Evolutionary conservation across 2,329 filamentous ascomycete species (phyloP), one percentile per base, ranked within the genome.

Genomic region (Colletotrichum plurivorum): DNA sequence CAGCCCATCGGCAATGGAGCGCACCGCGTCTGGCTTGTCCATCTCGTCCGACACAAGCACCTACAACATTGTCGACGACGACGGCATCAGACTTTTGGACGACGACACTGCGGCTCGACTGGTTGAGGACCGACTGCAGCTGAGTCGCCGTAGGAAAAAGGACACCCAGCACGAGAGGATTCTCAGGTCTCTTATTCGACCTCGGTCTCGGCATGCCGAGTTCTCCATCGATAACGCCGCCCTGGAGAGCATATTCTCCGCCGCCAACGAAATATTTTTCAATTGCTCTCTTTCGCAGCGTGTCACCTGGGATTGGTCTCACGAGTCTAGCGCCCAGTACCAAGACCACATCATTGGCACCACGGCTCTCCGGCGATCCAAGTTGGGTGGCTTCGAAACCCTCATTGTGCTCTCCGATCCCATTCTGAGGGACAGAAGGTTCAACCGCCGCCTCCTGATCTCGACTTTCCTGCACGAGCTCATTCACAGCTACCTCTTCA

Each of bases 391-490:
- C 12, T 90, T 86, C 73, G 89, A 92, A 77, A 90, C 89, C 1
- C 80, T 90, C 27, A 89, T 92, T 57, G 85, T 90, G 5, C 79
- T 92, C 13, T 91, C 89, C 4, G 83, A 84, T 2, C 85, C 88
- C 0, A 89, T 91, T 15, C 82, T 91, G n/a, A 81, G 80, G 46
- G 83, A 87, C 71, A 82, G 78, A 15, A 83, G 81, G 56, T 92
- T 89, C 76, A 89, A 89, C 75, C 80, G 89, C 5, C 83, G 88
- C 7, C 81, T 92, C 16, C 83, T 92, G 63, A 89, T 92, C 56
- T 88, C 87, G 7, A 90, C 89, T 0, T 91, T 92, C 71, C 74
- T 92, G 54, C 90, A 92, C 74, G 90, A 92, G 78, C 84, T 91
- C 73, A 89, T 92, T 55, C 89, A 92, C 78, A 89, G 89, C 77